These are phyloP conservation scores for Cystobasidium onofrii DNA, from an alignment of 768 basidiomycete genomes.

Conservation along the genomic window DNA sequence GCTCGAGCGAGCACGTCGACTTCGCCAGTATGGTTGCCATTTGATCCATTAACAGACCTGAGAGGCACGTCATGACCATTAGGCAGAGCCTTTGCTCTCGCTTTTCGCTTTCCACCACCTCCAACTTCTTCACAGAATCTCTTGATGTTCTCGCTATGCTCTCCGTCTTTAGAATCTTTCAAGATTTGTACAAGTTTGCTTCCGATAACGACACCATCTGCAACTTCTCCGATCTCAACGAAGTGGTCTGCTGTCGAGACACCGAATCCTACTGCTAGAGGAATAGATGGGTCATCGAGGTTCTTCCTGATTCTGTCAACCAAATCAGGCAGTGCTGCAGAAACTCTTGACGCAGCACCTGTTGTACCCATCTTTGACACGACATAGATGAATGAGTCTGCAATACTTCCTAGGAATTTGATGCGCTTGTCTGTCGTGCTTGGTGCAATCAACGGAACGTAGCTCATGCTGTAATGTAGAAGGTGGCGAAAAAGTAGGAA, in stretches of 20 bases:
- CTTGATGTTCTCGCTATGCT: conserved; percentile 56
- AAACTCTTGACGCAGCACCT: conserved; percentile 68
- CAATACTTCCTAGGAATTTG: conserved; percentile 81
- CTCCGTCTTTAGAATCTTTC: conserved; percentile 51
- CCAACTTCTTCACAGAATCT: conserved; percentile 67
- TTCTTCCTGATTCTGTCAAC: conserved; percentile 67
- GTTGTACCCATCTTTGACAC: conserved; percentile 99
- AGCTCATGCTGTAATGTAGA: conserved; percentile 61
- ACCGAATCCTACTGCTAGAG: conserved; percentile 93
- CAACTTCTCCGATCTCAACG: conserved; percentile 75
- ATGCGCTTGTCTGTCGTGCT: conserved; percentile 81
- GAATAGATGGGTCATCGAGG: conserved; percentile 44
- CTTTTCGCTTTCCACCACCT: conserved; percentile 29
- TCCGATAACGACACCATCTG: conserved; percentile 90
- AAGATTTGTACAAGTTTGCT: conserved; percentile 75
- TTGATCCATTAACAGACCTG: neutral
- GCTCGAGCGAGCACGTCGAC: conserved; percentile 17
- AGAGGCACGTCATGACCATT: conserved; percentile 24
- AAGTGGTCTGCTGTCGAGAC: conserved; percentile 85
- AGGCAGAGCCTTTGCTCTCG: conserved; percentile 17
- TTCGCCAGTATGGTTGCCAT: conserved; percentile 15
- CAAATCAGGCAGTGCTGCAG: conserved; percentile 77
- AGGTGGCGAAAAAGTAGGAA: neutral
- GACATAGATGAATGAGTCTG: conserved; percentile 94
- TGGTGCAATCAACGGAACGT: conserved; percentile 89